These are phyloP conservation scores for Eutypa lata DNA, from an alignment of 2,329 filamentous ascomycete genomes.

Conservation along the genomic window DNA sequence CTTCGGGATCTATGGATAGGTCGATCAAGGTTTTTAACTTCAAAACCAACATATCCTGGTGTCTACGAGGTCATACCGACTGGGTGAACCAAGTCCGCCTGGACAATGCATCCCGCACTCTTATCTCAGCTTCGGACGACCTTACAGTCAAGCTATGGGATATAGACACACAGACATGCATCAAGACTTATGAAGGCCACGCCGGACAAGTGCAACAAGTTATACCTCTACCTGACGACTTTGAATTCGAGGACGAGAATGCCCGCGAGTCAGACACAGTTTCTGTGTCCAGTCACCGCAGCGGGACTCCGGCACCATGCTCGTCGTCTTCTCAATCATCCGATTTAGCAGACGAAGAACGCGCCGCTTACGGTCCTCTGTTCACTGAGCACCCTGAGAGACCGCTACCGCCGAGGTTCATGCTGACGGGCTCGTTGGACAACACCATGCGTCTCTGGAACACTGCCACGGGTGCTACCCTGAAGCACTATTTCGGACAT, in stretches of 20 bases:
- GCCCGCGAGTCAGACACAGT: conserved; percentile 53
- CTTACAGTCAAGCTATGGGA: conserved; percentile 92
- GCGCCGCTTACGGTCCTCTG: conserved; percentile 55
- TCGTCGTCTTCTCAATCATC: conserved; percentile 20
- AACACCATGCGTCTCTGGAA: conserved; percentile 93
- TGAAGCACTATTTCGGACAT: conserved; percentile 94
- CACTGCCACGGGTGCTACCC: conserved; percentile 72
- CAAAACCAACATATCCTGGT: conserved; percentile 74
- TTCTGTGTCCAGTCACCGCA: conserved; percentile 47
- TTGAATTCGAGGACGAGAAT: conserved; percentile 75
- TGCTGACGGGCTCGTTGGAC: conserved; percentile 89
- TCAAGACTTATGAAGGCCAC: conserved; percentile 79
- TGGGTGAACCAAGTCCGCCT: conserved; percentile 97
- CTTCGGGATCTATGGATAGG: conserved; percentile 84
- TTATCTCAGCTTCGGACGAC: conserved; percentile 93
- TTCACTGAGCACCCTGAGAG: conserved; percentile 62
- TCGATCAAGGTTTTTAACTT: conserved; percentile 94
- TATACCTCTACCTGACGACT: conserved; percentile 77
- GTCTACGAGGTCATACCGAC: conserved; percentile 79
- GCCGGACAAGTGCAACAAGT: conserved; percentile 95
- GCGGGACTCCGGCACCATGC: conserved; percentile 34
- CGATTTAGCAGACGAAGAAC: conserved; percentile 38
- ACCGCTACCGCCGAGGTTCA: conserved; percentile 79
- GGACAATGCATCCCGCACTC: conserved; percentile 75
- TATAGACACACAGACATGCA: conserved; percentile 75